Base-by-base conservation (phyloP, 768 basidiomycete species). In the Tephrocybe rancida region DNA sequence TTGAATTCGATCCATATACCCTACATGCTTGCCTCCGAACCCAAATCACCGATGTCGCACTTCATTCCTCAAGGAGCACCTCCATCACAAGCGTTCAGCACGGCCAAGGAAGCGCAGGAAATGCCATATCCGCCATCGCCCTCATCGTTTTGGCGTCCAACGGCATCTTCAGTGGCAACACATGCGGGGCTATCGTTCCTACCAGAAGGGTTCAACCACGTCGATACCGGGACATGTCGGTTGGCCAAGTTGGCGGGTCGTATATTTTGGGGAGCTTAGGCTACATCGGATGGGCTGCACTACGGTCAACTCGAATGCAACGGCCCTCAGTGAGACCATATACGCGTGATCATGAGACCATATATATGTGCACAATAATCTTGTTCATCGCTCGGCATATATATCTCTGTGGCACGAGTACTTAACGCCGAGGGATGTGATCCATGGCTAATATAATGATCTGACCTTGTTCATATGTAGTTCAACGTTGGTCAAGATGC, bases 221-320 rank as follows among this genome's bases (percentile, higher is more conserved):
- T 53, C 3, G 19, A 39, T 19, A 32, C 22, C 7, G 30, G 11
- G 14, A 16, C 44, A 19, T 25, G 9, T 13, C n/a, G 26, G 3
- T 14, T n/a, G 63, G 58, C 0, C 41, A 56, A 18, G 49, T 58
- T 14, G 60, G 62, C 3, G 60, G 60, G 7, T 61, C 63, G 8
- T 64, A 52, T 30, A 9, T 60, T 13, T 45, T 54, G 10, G 54
- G 48, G 1, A 60, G 56, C 42, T 16, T 58, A 3, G 54, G 52
- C 8, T 61, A 56, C 41, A 64, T 61, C 25, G 62, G 60, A 11
- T 61, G 55, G 57, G 60, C 58, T 2, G 62, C 57, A 13, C 46
- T 51, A 41, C 37, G 8, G 49, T 48, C 16, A 52, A 52, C 22
- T 52, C 48, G 22, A 35, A 44, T 27, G 42, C 11, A 3, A 52